Evolutionary conservation across 2,329 filamentous ascomycete genomes (phyloP).

Genomic region (Coleophoma cylindrospora): DNA sequence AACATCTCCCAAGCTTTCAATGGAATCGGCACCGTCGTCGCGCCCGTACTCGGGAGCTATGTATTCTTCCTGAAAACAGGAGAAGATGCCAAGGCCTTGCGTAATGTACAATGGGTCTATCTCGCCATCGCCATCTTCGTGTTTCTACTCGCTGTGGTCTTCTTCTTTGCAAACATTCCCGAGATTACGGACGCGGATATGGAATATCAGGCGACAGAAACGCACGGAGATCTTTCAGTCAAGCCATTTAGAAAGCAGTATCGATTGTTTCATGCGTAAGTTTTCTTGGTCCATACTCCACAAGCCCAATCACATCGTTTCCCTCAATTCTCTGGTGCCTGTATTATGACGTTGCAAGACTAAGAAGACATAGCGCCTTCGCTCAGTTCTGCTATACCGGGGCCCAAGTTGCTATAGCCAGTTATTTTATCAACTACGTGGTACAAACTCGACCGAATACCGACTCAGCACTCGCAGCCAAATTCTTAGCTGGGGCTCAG

Average conservation of each 20-base stretch:
- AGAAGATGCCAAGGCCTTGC: slow-evolving; percentile 41
- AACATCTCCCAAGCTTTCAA: slow-evolving; percentile 72
- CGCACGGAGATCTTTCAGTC: slow-evolving; percentile 32
- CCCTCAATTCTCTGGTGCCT: too few relatives aligned
- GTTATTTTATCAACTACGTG: slow-evolving; percentile 50
- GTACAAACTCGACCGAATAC: slow-evolving; percentile 33
- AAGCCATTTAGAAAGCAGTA: slow-evolving; percentile 53
- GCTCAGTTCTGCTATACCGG: slow-evolving; percentile 62
- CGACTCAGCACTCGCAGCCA: slow-evolving; percentile 31
- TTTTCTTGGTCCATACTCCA: too few relatives aligned
- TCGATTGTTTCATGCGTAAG: slow-evolving; percentile 50
- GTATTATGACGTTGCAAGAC: too few relatives aligned
- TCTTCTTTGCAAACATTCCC: slow-evolving; percentile 44
- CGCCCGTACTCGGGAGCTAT: slow-evolving; percentile 52
- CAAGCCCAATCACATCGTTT: too few relatives aligned
- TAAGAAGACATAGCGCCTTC: slow-evolving; percentile 29
- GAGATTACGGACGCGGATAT: slow-evolving; percentile 59
- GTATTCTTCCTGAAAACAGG: slow-evolving; percentile 56
- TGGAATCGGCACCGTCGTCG: slow-evolving; percentile 59
- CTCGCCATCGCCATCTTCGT: slow-evolving; percentile 58
- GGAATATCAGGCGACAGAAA: slow-evolving; percentile 33
- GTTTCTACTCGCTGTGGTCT: slow-evolving; percentile 48
- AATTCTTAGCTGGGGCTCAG: slow-evolving; percentile 48
- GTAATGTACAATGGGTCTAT: slow-evolving; percentile 61
- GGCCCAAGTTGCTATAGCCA: slow-evolving; percentile 48